These are phyloP conservation scores for Cicer judaicum DNA, from an alignment of 306 rosid genomes.

Conservation along the genomic window DNA sequence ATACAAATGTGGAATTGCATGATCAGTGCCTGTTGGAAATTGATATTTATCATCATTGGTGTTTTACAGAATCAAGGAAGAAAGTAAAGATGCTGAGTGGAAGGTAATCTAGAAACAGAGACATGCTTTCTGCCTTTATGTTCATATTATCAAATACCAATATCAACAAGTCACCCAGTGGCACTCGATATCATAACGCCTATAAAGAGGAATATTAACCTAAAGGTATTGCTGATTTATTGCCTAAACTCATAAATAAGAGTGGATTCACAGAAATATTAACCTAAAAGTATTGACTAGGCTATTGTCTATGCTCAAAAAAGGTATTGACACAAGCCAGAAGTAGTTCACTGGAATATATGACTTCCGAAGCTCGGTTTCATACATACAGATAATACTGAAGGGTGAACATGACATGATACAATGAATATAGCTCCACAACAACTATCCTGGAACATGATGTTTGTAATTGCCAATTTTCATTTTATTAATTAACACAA, in stretches of 20 bases:
- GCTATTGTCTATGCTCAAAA: background rate
- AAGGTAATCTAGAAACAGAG: conserved; percentile 22
- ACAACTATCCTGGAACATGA: background rate
- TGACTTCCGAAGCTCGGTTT: conserved; percentile 24
- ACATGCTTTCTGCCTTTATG: background rate
- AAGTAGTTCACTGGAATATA: conserved; percentile 24
- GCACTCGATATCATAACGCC: conserved; percentile 2
- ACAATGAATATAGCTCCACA: conserved; percentile 6
- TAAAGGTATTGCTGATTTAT: conserved; percentile 5
- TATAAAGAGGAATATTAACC: conserved; percentile 11
- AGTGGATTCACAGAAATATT: conserved; percentile 19
- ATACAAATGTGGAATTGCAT: conserved; percentile 84
- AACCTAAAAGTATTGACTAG: conserved; percentile 12
- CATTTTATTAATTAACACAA: conserved; percentile 27
- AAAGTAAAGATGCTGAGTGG: conserved; percentile 10
- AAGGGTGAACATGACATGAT: conserved; percentile 5
- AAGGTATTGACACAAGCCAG: conserved; percentile 12
- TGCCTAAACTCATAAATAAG: conserved; percentile 12
- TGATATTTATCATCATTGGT: conserved; percentile 23
- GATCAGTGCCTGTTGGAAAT: conserved; percentile 81
- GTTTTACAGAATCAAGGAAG: conserved; percentile 19
- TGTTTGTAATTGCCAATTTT: conserved; percentile 18
- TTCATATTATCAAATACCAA: background rate
- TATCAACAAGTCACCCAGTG: background rate
- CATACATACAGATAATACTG: conserved; percentile 22